phyloP scores from a whole-genome alignment of 176 grass and related monocot genomes.

The Oryza coarctata region DNA sequence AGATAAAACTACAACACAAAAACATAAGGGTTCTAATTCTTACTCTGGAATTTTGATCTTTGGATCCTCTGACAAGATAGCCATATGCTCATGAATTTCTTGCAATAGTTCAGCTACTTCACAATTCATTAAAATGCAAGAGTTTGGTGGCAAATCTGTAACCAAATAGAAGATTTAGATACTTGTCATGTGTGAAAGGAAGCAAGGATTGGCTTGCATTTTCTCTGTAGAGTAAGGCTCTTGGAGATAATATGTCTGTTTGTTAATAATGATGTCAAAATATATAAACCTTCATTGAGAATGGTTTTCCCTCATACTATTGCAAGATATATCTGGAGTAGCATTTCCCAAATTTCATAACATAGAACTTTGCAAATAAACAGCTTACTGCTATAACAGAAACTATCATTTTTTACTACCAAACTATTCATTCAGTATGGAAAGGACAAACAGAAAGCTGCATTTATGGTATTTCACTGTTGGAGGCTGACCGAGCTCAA shows the following conservation, averaged over 20 bases:
- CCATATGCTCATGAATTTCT: slow-evolving; percentile 90
- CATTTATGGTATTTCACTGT: slow-evolving; percentile 30
- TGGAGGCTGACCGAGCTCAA: slow-evolving; percentile 67
- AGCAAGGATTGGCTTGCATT: slow-evolving; percentile 21
- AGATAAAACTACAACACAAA: neutral
- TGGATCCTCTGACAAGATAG: slow-evolving; percentile 89
- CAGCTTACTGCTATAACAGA: neutral
- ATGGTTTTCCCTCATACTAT: neutral
- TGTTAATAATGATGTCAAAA: neutral
- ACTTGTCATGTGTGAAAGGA: neutral
- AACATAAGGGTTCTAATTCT: slow-evolving; percentile 29
- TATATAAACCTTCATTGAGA: neutral
- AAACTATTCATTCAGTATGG: neutral
- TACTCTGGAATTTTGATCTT: slow-evolving; percentile 94
- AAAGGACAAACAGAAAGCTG: slow-evolving; percentile 21
- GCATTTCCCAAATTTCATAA: neutral
- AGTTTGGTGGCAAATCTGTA: slow-evolving; percentile 73
- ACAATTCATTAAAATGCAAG: slow-evolving; percentile 79
- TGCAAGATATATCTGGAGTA: neutral
- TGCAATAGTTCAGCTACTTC: slow-evolving; percentile 80
- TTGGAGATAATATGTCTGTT: slow-evolving; percentile 3
- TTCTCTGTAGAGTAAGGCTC: neutral
- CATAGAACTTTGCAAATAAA: slow-evolving; percentile 15
- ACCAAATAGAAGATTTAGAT: slow-evolving; percentile 24
- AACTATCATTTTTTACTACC: neutral